Evolutionary conservation across 306 rosid species (phyloP).

Genomic region (Prunus mira): DNA sequence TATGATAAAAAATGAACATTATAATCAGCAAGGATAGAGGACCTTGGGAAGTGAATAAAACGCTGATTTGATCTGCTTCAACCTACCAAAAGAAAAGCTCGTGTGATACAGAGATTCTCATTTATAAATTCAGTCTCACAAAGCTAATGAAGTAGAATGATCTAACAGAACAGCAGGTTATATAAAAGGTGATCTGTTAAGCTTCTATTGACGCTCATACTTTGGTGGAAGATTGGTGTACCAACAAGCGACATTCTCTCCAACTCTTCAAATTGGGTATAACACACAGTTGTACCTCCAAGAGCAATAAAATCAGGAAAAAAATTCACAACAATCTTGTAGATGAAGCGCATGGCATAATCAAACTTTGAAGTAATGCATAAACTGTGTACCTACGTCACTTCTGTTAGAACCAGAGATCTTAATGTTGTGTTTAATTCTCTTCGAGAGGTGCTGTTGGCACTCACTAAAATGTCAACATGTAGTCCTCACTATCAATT

Average conservation of each 20-base stretch:
- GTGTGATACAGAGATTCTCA: background rate
- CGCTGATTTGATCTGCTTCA: slow-evolving; percentile 87
- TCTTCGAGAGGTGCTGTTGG: no score
- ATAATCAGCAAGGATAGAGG: slow-evolving; percentile 7
- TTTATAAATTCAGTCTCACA: background rate
- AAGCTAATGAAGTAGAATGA: background rate
- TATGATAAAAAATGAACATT: background rate
- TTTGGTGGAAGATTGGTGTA: background rate
- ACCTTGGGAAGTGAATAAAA: slow-evolving; percentile 80
- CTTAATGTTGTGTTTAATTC: no score
- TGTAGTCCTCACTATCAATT: no score
- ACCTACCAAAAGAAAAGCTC: slow-evolving; percentile 39
- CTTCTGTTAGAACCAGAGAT: no score
- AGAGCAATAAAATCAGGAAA: background rate
- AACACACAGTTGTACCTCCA: background rate
- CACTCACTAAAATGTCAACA: no score
- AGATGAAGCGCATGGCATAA: background rate
- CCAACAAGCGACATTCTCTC: background rate
- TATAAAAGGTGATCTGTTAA: background rate
- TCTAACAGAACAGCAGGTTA: background rate
- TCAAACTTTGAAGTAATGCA: background rate
- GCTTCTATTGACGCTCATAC: background rate
- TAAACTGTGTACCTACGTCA: background rate
- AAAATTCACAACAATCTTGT: background rate
- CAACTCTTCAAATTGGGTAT: background rate